These are phyloP conservation scores for Trichoderma koningii DNA, from an alignment of 2,329 filamentous ascomycete genomes.

Conservation along the genomic window DNA sequence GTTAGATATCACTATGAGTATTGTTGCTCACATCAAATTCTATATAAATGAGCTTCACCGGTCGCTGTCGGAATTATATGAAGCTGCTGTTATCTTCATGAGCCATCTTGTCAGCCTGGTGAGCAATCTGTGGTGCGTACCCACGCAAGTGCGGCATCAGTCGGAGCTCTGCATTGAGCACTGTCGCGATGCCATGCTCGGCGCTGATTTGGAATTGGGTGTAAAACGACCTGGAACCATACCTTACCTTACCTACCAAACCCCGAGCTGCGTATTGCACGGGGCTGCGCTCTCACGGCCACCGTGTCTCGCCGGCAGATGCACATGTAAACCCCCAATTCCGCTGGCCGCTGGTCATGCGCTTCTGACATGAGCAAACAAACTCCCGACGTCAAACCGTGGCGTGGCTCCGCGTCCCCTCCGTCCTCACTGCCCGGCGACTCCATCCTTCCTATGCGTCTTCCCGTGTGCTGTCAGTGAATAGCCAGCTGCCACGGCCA, in stretches of 20 bases:
- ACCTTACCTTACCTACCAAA: no score
- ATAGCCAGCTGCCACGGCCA: neutral
- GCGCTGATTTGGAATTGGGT: neutral
- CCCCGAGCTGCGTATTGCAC: neutral
- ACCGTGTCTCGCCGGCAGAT: neutral
- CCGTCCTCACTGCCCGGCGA: neutral
- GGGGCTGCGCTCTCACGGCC: neutral
- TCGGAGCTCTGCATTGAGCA: neutral
- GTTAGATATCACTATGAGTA: neutral
- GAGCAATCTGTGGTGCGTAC: no score
- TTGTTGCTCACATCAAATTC: neutral
- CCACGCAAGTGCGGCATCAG: neutral
- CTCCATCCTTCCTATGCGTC: constrained; percentile 1
- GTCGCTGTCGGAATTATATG: no score
- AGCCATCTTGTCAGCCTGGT: no score
- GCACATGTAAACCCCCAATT: neutral
- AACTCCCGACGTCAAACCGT: neutral
- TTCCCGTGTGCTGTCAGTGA: neutral
- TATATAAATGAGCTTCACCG: no score
- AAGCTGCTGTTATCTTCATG: no score
- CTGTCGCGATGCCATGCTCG: neutral
- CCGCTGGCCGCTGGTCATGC: neutral
- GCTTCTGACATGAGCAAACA: neutral
- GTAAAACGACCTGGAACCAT: no score
- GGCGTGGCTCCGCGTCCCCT: neutral